Evolutionary conservation across 148 eudicot genomes (phyloP), one percentile per base, ranked within the genome.

Genomic region (Arbutus unedo): DNA sequence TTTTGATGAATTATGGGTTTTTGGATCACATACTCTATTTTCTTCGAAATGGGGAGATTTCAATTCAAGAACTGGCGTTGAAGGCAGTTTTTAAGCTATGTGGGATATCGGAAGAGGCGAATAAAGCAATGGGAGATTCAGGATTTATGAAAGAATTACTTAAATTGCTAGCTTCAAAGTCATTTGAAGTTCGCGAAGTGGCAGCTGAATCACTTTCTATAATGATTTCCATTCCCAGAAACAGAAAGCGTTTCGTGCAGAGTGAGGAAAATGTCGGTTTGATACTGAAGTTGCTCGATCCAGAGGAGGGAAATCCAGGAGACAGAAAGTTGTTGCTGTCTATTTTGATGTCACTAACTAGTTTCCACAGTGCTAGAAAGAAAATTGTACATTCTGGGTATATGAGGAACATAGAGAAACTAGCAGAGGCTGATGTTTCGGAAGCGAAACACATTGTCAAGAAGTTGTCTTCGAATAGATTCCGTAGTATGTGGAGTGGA

Each of bases 391-490:
- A 79, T 81, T 94, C 96, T 71, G 95, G 89, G 68, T 89, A 88
- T 81, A 60, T 94, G 64, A 96, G 90, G 72, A 89, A 90, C 86
- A 89, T 96, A 13, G 91, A 92, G 78, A 94, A 91, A 55, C 88
- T 96, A 68, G 98, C 96, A 13, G 91, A 91, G 57, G 86, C 84
- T 14, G 95, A 94, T 47, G 91, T 89, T 88, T 89, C 91, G 66
- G 98, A 96, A 80, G 98, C 98, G 5, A 91, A 91, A 84, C 91
- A 87, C 84, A 91, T 96, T 79, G 88, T 91, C 68, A 94, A 89
- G 77, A 96, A 88, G 84, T 78, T 96, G 47, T 88, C 98, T 8
- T 81, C 89, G 4, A 91, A 87, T 51, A 91, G 90, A 88, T 86
- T 96, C 78, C 85, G 88, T 31, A 87, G 81, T 75, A 86, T 96